phyloP scores from a whole-genome alignment of 192 early-diverging fungal species.

The Coemansia sp. region DNA sequence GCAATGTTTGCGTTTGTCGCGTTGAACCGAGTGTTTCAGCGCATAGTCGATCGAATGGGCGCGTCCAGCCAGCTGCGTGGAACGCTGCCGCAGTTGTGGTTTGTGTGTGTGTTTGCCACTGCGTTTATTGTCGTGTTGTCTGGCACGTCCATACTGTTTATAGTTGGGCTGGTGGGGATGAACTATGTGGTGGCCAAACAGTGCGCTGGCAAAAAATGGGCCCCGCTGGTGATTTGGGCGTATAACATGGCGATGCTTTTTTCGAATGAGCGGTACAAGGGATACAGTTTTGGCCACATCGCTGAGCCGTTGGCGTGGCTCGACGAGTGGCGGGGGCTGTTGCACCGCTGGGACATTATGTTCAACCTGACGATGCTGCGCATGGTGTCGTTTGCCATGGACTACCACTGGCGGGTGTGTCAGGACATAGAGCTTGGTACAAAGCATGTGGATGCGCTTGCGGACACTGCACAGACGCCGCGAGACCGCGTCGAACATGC shows the following conservation, averaged over 20 bases:
- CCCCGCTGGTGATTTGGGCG: slow-evolving; percentile 74
- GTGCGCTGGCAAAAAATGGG: slow-evolving; percentile 55
- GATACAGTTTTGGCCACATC: slow-evolving; percentile 66
- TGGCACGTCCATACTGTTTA: slow-evolving; percentile 77
- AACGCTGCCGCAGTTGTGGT: slow-evolving; percentile 53
- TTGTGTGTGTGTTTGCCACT: slow-evolving; percentile 60
- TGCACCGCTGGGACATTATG: slow-evolving; percentile 80
- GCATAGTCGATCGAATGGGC: not conserved
- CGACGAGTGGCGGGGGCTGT: slow-evolving; percentile 69
- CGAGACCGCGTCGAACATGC: slow-evolving; percentile 61
- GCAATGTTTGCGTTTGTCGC: slow-evolving; percentile 36
- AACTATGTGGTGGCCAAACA: slow-evolving; percentile 69
- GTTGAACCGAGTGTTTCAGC: slow-evolving; percentile 21
- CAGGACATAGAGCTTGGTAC: slow-evolving; percentile 43
- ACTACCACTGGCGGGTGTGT: slow-evolving; percentile 79
- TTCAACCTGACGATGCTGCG: slow-evolving; percentile 90
- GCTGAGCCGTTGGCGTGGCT: slow-evolving; percentile 60
- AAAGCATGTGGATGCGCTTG: slow-evolving; percentile 17
- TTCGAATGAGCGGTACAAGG: slow-evolving; percentile 70
- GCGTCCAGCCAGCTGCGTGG: not conserved
- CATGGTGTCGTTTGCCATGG: slow-evolving; percentile 91
- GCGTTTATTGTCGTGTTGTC: slow-evolving; percentile 66
- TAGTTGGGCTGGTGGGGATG: slow-evolving; percentile 59
- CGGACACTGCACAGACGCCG: slow-evolving; percentile 24
- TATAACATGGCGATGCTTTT: slow-evolving; percentile 82